Percentiles rank a stretch among this genome's conserved stretches.
Evolutionary conservation across 805 yeast species (phyloP).

Genomic region (Saccharomycopsis javanensis): DNA sequence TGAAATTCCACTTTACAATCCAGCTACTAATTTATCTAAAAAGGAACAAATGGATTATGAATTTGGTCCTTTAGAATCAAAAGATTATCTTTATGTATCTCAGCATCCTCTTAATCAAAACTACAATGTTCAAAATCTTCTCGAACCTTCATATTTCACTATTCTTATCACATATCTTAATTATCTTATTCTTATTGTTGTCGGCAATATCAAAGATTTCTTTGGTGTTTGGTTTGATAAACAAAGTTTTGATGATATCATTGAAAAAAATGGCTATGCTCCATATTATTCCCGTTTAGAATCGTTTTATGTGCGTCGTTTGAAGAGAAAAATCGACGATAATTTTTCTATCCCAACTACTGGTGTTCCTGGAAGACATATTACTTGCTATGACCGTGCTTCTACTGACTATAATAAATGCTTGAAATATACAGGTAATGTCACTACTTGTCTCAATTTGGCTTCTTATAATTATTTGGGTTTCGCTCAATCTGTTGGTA

Average conservation of each 20-base stretch:
- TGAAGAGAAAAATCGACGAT: constrained; percentile 85
- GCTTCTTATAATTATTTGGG: constrained; percentile 93
- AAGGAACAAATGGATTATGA: constrained; percentile 38
- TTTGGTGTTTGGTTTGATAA: constrained; percentile 69
- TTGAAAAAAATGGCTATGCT: constrained; percentile 82
- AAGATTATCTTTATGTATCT: constrained; percentile 39
- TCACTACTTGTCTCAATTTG: constrained; percentile 71
- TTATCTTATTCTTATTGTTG: constrained; percentile 72
- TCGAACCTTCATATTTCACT: constrained; percentile 80
- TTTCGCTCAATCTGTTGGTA: constrained; percentile 90
- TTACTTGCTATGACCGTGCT: constrained; percentile 70
- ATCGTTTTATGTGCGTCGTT: constrained; percentile 83
- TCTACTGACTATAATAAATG: constrained; percentile 55
- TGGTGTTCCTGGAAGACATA: constrained; percentile 93
- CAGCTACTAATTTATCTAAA: constrained; percentile 18
- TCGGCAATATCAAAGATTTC: constrained; percentile 88
- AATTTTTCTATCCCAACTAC: constrained; percentile 94
- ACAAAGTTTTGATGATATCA: constrained; percentile 50
- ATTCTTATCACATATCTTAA: constrained; percentile 76
- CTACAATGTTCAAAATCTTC: constrained; percentile 33
- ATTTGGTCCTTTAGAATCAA: constrained; percentile 39
- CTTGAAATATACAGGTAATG: constrained; percentile 67
- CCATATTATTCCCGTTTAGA: constrained; percentile 95
- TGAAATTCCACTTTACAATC: constrained; percentile 8
- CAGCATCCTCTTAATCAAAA: constrained; percentile 34